Evolutionary conservation across 495 filamentous ascomycete species (phyloP), one percentile per base, ranked within the genome.

Genomic region (Mytilinidion resinicola): DNA sequence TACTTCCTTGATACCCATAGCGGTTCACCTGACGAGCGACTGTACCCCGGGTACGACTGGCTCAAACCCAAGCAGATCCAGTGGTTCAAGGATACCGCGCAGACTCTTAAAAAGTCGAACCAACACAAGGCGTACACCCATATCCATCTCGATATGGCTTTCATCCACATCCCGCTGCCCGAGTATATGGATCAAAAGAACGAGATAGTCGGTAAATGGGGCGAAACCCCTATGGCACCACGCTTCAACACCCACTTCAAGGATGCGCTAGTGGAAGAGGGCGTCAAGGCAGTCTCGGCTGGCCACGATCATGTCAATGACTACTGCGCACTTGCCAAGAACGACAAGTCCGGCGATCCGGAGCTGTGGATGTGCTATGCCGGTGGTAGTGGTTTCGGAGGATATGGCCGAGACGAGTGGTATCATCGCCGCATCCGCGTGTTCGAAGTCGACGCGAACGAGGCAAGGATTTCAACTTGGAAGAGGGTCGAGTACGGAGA

Each of bases 281-380:
- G 86, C 4, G 78, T 98, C 20, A 75, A 88, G 14, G 85, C 95
- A 70, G 90, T 97, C 33, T 88, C 86, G 66, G 91, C 86, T 69
- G 93, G 93, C 65, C 95, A 98, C 71, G 93, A 98, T 65, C 93
- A 98, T 70, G 93, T 85, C 33, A 98, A 98, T 67, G 93, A 97
- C 61, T 96, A 95, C 70, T 98, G 93, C 73, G 84, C 85, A 63
- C 77, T 96, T 11, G 78, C 77, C n/a, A 69, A 69, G 35, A 69
- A 77, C 48, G 69, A 78, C 7, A 57, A 76, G 44, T 73, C 74
- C 44, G 51, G 43, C 59, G 21, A 84, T 54, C 84, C 85, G 1
- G 84, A 84, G 14, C 76, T 96, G n/a, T 98, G 93, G 93, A 96
- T 98, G 91, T 98, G 93, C 74, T 96, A 97, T 73, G 93, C 82